Base-by-base conservation (phyloP, 1,139 yeast genomes). In the Kurtzmaniella natalensis region DNA sequence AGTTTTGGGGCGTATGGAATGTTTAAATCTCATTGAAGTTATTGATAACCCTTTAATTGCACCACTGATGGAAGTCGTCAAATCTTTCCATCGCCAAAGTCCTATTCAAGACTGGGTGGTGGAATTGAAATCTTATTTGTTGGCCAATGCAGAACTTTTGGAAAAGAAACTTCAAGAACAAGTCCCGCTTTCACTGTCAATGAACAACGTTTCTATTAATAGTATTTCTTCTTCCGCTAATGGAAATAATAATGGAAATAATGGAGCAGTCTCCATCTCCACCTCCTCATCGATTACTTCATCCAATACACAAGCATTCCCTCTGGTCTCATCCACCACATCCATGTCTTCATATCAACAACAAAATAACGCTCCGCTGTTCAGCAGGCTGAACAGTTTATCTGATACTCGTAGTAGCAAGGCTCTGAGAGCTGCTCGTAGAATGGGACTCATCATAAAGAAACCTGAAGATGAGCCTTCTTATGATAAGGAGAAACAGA, bases 401-500 rank as follows among this genome's bases (percentile, higher is more conserved):
- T 73, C 80, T n/a, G 83, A 76, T 37, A 69, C 77, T 14, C 64
- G 66, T 37, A 23, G 14, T 11, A 62, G 78, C 2, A 71, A 79
- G 34, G 82, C 87, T 1, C 74, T 81, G 3, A 79, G 77, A 48
- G 74, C 75, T 2, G 65, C 72, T 0, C 51, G 70, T 41, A 63
- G 88, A 41, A 80, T 80, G 86, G 88, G 88, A 0, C 67, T 81
- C 23, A 77, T 81, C 22, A 73, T 74, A 35, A 72, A 73, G 31
- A 67, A 67, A 37, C 53, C 64, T 2, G 61, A 58, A 4, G 61
- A 55, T 8, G 45, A 45, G 7, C 46, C 41, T 15, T 34, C 28
- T 6, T 23, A 25, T 15, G 36, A 25, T 8, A 30, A 18, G 9
- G 37, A 19, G 23, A 24, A 16, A 31, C 41, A 10, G 23, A 11